Base-by-base conservation (phyloP, 1,284 basidiomycete genomes). In the Sparassis latifolia region DNA sequence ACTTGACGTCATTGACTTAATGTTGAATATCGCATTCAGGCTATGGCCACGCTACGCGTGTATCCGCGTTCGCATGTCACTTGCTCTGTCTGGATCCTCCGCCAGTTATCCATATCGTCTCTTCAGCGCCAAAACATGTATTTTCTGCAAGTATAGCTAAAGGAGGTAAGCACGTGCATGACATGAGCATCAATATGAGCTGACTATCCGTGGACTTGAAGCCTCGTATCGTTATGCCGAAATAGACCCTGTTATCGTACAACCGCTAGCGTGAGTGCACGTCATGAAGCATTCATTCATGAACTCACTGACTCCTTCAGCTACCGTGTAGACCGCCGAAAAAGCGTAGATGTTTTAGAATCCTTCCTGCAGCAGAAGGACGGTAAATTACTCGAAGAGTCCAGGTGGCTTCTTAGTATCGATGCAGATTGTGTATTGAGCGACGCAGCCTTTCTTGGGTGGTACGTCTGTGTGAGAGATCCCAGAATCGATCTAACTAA, bases 391-490 rank as follows among this genome's bases (percentile, higher is more conserved):
- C 66, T 70, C 31, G 69, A 74, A 41, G 87, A 90, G 63, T 64
- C 68, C 0, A 58, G 63, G 28, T 90, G 86, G 86, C 70, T 89
- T 3, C 60, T 59, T 4, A 65, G 71, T 3, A 71, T 80, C 31
- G 55, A 66, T 0, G 79, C 80, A 2, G 71, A 82, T 55, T 80
- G 79, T 45, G 85, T 89, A 1, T 63, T 90, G 37, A 86, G 83
- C 59, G 87, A 90, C 61, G 84, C 86, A 3, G 86, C 86, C 1
- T 89, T 89, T 61, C 72, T 89, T 27, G 86, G 83, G 48, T 89
- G 86, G 86, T 86, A 60, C 50, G 80, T 65, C 28, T 28, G 30
- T 2, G 7, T 27, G 12, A 37, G 6, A 12, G 6, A 37, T 37
- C 9, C 3, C 9, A 2, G 10, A 35, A 35, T 35, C 42, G 5